Conservation (phyloP, 345 rosid genomes). For the Rhizophora mangle region DNA sequence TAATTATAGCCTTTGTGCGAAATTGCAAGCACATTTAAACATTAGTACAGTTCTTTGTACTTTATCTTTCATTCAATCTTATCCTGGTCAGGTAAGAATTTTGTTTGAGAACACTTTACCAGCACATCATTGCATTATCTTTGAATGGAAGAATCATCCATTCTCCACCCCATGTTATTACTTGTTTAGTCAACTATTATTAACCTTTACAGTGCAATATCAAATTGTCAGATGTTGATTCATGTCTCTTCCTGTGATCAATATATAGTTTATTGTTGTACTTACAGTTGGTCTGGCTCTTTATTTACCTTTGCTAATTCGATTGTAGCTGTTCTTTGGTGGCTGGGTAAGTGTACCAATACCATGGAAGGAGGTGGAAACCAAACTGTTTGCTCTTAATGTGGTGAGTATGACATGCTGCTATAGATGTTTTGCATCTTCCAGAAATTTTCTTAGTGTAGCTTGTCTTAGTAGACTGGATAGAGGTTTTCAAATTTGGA, state of each 20-base stretch:
- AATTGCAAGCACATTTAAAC: neutral
- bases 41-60: neutral
- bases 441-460: too few species aligned
- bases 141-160: neutral
- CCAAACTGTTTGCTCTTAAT: conserved; percentile 73
- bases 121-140: neutral
- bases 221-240: neutral
- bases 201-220: too few species aligned
- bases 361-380: conserved; percentile 83
- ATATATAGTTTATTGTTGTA: neutral
- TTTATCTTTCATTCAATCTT: neutral
- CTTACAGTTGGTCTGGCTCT: conserved; percentile 4
- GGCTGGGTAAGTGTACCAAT: conserved; percentile 55
- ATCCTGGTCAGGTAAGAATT: neutral
- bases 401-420: conserved; percentile 46
- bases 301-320: conserved; percentile 12
- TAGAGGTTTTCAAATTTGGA: too few species aligned
- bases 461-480: too few species aligned
- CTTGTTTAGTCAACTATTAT: too few species aligned
- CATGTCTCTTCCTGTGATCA: neutral
- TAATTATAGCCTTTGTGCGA: neutral
- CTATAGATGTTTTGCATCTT: neutral
- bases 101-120: neutral
- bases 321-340: conserved; percentile 58
- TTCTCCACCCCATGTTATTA: neutral